Evolutionary conservation across 2,329 filamentous ascomycete genomes (phyloP).

Genomic region (Colletotrichum noveboracense): DNA sequence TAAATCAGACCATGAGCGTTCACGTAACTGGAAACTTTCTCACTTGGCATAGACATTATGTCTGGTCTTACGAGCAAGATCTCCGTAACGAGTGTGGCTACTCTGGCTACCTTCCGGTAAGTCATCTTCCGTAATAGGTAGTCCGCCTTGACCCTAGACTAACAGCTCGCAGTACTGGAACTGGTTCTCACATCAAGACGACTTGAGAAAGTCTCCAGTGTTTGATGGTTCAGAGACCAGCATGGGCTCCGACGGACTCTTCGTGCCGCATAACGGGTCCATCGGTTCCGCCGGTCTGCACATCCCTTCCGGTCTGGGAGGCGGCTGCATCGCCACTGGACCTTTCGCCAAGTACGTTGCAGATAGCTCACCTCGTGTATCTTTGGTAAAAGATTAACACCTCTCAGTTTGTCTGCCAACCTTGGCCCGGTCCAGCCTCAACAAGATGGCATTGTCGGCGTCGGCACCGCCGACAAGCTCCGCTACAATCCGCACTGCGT

Average conservation of each 20-base stretch:
- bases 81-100: too few species aligned
- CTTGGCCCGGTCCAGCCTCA: conserved; percentile 32
- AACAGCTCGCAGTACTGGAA: too few species aligned
- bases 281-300: conserved; percentile 15
- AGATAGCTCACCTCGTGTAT: fast-evolving
- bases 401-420: conserved; percentile 26
- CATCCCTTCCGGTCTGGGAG: conserved; percentile 39
- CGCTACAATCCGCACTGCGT: conserved; percentile 34
- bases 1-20: too few species aligned
- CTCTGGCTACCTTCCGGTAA: too few species aligned
- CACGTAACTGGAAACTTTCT: too few species aligned
- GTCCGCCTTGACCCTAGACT: fast-evolving
- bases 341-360: conserved; percentile 28
- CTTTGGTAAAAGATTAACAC: fast-evolving
- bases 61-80: too few species aligned
- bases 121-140: too few species aligned
- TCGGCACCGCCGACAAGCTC: neutral
- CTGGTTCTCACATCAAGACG: neutral
- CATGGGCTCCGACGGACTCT: conserved; percentile 41
- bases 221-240: conserved; percentile 44
- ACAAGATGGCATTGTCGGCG: neutral
- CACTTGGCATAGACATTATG: too few species aligned
- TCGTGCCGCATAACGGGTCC: conserved; percentile 28
- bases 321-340: conserved; percentile 35
- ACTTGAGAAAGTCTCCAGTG: conserved; percentile 32